Conservation (phyloP, 768 basidiomycete genomes). For the Candolleomyces aberdarensis region DNA sequence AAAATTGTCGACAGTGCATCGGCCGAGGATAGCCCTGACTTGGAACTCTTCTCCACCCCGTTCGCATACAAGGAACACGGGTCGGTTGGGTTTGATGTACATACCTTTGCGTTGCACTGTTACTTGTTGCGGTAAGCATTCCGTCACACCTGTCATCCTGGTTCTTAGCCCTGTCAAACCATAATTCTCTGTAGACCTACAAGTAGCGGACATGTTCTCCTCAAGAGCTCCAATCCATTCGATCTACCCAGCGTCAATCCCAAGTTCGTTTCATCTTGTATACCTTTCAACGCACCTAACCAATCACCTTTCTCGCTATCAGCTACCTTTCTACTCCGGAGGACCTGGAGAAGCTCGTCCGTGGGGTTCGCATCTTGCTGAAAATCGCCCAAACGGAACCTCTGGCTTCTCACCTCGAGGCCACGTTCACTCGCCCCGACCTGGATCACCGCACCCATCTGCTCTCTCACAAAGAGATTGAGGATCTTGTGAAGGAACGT, state of each 20-base stretch:
- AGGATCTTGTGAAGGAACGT: slow-evolving; percentile 37
- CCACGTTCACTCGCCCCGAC: slow-evolving; percentile 24
- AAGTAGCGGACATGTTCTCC: slow-evolving; percentile 36
- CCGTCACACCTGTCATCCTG: not conserved
- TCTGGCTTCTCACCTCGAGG: slow-evolving; percentile 35
- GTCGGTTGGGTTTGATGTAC: slow-evolving; percentile 26
- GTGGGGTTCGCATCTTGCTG: slow-evolving; percentile 37
- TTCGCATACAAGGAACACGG: slow-evolving; percentile 44
- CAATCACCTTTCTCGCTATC: not conserved
- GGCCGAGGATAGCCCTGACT: slow-evolving; percentile 42
- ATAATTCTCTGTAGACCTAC: slow-evolving; percentile 28
- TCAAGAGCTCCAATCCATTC: slow-evolving; percentile 42
- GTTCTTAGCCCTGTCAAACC: not conserved
- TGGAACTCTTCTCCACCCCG: slow-evolving; percentile 44
- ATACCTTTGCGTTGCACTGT: slow-evolving; percentile 40
- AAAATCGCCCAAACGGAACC: slow-evolving; percentile 39
- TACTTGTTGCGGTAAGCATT: slow-evolving; percentile 37
- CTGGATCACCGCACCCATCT: slow-evolving; percentile 39
- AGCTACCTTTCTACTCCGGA: slow-evolving; percentile 41
- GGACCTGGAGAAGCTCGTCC: slow-evolving; percentile 40
- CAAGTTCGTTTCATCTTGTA: slow-evolving; percentile 25
- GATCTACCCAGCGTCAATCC: slow-evolving; percentile 43
- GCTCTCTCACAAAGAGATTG: slow-evolving; percentile 40
- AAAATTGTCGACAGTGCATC: slow-evolving; percentile 44
- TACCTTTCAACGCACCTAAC: not conserved